Percentiles rank a stretch among this genome's conserved stretches.
Evolutionary conservation across 805 yeast species (phyloP).

Genomic region (Vanderwaltozyma tropicalis): DNA sequence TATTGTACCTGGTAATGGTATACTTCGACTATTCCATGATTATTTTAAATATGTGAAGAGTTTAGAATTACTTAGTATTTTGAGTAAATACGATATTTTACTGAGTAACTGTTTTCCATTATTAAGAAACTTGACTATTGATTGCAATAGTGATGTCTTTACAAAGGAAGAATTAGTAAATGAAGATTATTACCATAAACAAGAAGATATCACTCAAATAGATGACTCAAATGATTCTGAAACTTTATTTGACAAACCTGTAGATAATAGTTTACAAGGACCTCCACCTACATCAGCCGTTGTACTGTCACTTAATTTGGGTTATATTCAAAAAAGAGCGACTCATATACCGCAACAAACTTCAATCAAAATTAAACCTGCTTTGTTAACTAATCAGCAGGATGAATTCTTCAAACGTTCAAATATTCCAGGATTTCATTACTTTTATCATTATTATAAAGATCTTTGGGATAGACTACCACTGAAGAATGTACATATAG

Average conservation of each 20-base stretch:
- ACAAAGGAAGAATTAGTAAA: conserved; percentile 13
- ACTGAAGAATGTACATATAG: conserved; percentile 18
- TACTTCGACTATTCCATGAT: conserved; percentile 26
- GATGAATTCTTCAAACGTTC: conserved; percentile 13
- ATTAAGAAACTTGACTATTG: conserved; percentile 34
- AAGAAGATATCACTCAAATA: conserved; percentile 2
- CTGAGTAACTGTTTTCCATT: conserved; percentile 37
- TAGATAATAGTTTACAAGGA: conserved; percentile 11
- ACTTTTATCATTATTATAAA: conserved; percentile 22
- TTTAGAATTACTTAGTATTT: conserved; percentile 32
- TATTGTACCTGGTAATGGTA: conserved; percentile 30
- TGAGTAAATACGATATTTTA: conserved; percentile 38
- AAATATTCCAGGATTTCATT: conserved; percentile 24
- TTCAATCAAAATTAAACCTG: conserved; percentile 11
- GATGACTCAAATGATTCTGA: conserved; percentile 14
- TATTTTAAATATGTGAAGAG: conserved; percentile 34
- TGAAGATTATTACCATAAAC: conserved; percentile 18
- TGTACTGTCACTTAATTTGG: conserved; percentile 17
- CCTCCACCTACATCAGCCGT: conserved; percentile 29
- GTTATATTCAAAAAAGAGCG: conserved; percentile 15
- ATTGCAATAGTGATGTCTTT: conserved; percentile 40
- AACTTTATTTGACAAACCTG: conserved; percentile 19
- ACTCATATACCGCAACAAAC: conserved; percentile 5
- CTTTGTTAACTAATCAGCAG: conserved; percentile 18
- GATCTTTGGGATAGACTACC: conserved; percentile 26